Evolutionary conservation across 495 filamentous ascomycete species (phyloP), one percentile per base, ranked within the genome.

Genomic region (Oidiodendron maius): DNA sequence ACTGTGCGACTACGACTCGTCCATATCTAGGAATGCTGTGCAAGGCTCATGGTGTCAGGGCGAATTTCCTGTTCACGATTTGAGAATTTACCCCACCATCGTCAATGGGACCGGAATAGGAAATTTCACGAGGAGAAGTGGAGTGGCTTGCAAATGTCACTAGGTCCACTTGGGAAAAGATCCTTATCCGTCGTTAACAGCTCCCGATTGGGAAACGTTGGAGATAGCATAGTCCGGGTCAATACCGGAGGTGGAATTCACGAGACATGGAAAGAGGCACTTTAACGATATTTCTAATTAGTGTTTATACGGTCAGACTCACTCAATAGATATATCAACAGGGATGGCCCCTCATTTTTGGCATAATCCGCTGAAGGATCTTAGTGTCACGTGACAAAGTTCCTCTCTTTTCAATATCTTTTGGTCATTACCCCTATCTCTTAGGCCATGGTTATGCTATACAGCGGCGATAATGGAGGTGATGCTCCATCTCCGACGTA

Each of bases 401-500:
- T n/a, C n/a, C n/a, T 8, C 28, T 32, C 8, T n/a, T 32, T 32
- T 32, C 8, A 32, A 8, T 8, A 8, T 8, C 28, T n/a, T n/a
- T n/a, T 32, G n/a, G 8, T 32, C 28, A 8, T n/a, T n/a, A 32
- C 28, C 28, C 28, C 8, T n/a, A 8, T 8, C 28, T 32, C n/a
- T n/a, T n/a, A n/a, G n/a, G n/a, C n/a, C n/a, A 32, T n/a, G n/a
- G n/a, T 32, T n/a, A 32, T 32, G 28, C 28, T n/a, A n/a, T n/a
- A 32, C 28, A 32, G 28, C n/a, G n/a, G n/a, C n/a, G n/a, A 32
- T 32, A 32, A 32, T 32, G 28, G 28, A 32, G 8, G 8, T 8
- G 28, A 32, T 32, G 28, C 28, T 39, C 36, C 36, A 22, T 9
- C 48, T 13, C 48, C 40, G 30, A 44, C 26, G 8, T 62, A 60